Conservation (phyloP, 2,329 filamentous ascomycete genomes). For the Tricladium varicosporioides region DNA sequence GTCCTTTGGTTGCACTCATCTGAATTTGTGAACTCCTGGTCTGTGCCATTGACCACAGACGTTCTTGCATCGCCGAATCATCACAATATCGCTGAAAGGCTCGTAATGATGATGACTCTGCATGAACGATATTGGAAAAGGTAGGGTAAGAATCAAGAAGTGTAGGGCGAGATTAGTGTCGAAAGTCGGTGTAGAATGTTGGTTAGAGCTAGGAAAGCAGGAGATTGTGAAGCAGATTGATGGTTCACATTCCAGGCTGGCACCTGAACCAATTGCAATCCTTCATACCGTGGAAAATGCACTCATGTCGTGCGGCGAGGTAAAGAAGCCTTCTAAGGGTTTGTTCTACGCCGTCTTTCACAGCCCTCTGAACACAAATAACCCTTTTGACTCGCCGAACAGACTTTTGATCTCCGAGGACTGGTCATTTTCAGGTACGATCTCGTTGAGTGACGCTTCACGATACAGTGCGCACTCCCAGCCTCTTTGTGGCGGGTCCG, state of each 20-base stretch:
- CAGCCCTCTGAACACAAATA: background rate
- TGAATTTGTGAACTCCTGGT: constrained; percentile 20
- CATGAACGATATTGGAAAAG: background rate
- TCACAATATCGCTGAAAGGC: background rate
- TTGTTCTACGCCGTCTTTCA: no score
- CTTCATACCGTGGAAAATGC: background rate
- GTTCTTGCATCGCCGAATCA: background rate
- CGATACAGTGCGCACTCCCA: no score
- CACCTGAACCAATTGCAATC: background rate
- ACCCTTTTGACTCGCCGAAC: background rate
- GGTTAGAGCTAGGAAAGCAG: background rate
- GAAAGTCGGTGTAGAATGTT: constrained; percentile 15
- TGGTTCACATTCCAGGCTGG: background rate
- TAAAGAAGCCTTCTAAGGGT: background rate
- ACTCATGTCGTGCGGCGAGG: background rate
- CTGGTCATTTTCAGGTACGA: constrained; percentile 18
- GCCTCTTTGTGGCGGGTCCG: background rate
- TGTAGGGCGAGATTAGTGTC: background rate
- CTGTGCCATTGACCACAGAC: constrained; percentile 11
- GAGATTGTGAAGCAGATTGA: constrained; percentile 5
- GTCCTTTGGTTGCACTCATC: constrained; percentile 6
- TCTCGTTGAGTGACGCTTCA: background rate
- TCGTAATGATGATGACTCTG: background rate
- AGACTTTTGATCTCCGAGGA: constrained; percentile 3
- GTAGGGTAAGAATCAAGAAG: background rate